phyloP scores from a whole-genome alignment of 169 alveolate species.

The Plasmodium blacklocki region DNA sequence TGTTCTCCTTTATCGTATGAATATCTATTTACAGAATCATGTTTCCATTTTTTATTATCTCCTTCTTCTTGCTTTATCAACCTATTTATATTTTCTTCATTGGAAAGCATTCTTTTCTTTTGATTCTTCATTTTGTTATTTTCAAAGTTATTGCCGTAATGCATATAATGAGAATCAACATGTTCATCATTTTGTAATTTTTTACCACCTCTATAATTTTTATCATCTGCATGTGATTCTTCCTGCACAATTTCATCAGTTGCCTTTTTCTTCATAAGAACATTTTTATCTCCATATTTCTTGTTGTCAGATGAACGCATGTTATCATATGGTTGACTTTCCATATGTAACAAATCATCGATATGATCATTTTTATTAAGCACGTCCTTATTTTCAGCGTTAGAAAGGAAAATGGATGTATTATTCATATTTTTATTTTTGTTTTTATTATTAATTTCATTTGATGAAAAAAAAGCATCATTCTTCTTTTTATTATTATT shows the following conservation, averaged over 20 bases:
- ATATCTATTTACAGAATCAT: neutral
- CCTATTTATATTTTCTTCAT: neutral
- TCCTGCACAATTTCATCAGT: neutral
- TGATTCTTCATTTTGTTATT: neutral
- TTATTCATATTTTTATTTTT: too few relatives aligned
- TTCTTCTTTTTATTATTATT: conserved; percentile 18
- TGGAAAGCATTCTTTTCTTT: neutral
- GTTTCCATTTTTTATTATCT: too few relatives aligned
- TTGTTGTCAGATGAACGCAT: too few relatives aligned
- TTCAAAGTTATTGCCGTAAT: neutral
- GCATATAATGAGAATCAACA: neutral
- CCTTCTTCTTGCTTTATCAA: too few relatives aligned
- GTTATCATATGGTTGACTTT: too few relatives aligned
- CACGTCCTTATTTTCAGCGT: too few relatives aligned
- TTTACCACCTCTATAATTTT: neutral
- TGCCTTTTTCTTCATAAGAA: too few relatives aligned
- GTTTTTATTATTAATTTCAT: conserved; percentile 5
- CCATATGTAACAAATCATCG: neutral
- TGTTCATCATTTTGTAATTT: neutral
- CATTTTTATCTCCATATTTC: too few relatives aligned
- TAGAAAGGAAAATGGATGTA: too few relatives aligned
- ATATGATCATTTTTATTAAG: too few relatives aligned
- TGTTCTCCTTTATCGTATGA: neutral
- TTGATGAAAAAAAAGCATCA: conserved; percentile 7
- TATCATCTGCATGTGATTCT: neutral